phyloP scores from a whole-genome alignment of 2,329 filamentous ascomycete species.

The Fusarium dlaminii region DNA sequence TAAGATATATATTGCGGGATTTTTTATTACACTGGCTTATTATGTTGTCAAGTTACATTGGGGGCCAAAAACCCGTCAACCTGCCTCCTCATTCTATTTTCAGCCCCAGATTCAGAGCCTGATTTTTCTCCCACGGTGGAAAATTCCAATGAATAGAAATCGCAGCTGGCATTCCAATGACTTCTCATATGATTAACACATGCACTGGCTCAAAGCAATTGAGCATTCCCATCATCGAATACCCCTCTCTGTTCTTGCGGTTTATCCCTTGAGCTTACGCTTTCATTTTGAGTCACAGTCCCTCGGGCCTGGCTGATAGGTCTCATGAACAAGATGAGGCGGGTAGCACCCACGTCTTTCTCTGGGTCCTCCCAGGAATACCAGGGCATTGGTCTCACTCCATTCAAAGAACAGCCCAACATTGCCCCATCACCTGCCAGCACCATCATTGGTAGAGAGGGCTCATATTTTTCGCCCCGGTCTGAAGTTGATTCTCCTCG shows the following conservation, averaged over 20 bases:
- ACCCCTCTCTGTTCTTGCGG: not conserved
- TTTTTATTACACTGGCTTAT: too few species aligned
- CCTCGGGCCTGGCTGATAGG: not conserved
- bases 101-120: not conserved
- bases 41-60: not conserved
- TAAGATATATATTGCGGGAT: too few species aligned
- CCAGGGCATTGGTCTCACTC: not conserved
- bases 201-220: not conserved
- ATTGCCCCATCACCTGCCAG: not conserved
- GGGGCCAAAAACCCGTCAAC: not conserved
- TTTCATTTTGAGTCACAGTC: not conserved
- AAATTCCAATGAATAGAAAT: not conserved
- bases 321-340: not conserved
- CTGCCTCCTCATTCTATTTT: not conserved
- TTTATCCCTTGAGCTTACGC: not conserved
- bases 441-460: not conserved
- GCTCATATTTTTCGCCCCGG: not conserved
- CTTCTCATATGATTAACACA: not conserved
- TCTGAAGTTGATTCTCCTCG: not conserved
- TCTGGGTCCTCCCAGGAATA: not conserved
- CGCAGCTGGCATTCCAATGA: not conserved
- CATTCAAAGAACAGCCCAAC: not conserved
- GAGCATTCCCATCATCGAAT: not conserved
- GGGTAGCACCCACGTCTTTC: not conserved
- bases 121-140: not conserved